Percentiles rank a stretch among this genome's conserved stretches.
phyloP scores from a whole-genome alignment of 2,329 filamentous ascomycete species.

The Aspergillus neoniger region DNA sequence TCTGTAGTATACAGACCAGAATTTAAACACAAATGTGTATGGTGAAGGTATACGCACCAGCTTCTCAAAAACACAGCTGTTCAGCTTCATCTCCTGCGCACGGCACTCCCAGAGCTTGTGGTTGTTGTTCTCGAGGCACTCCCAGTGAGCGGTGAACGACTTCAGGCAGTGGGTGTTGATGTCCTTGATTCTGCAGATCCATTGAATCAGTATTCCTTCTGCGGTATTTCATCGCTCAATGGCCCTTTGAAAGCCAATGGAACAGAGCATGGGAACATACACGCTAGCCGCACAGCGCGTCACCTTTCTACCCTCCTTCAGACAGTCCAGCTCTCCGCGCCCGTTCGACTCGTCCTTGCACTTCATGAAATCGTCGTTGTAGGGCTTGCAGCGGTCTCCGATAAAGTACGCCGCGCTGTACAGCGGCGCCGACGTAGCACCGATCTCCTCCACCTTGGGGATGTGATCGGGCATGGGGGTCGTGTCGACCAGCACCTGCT shows the following conservation, averaged over 20 bases:
- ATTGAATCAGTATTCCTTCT: conserved; percentile 4
- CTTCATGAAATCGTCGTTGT: conserved; percentile 99
- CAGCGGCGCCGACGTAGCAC: conserved; percentile 87
- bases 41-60: conserved; percentile 63
- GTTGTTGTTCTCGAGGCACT: conserved; percentile 95
- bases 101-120: conserved; percentile 97
- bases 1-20: background rate
- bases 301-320: conserved; percentile 95
- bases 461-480: conserved; percentile 91
- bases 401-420: conserved; percentile 95
- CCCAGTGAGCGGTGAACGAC: conserved; percentile 91
- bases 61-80: conserved; percentile 94
- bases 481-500: conserved; percentile 89
- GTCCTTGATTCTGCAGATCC: conserved; percentile 72
- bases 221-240: no score
- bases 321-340: conserved; percentile 86
- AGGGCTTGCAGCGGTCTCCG: conserved; percentile 87
- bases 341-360: conserved; percentile 96
- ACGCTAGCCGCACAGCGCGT: conserved; percentile 95
- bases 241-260: background rate
- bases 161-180: conserved; percentile 92
- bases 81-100: conserved; percentile 81
- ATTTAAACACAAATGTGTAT: no score
- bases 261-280: conserved; percentile 59
- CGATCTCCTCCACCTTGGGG: conserved; percentile 90